A percentile compares a stretch with the other conserved stretches of the same genome.
These are phyloP conservation scores for Colletotrichum spinosum DNA, from an alignment of 2,329 filamentous ascomycete genomes.

Conservation along the genomic window DNA sequence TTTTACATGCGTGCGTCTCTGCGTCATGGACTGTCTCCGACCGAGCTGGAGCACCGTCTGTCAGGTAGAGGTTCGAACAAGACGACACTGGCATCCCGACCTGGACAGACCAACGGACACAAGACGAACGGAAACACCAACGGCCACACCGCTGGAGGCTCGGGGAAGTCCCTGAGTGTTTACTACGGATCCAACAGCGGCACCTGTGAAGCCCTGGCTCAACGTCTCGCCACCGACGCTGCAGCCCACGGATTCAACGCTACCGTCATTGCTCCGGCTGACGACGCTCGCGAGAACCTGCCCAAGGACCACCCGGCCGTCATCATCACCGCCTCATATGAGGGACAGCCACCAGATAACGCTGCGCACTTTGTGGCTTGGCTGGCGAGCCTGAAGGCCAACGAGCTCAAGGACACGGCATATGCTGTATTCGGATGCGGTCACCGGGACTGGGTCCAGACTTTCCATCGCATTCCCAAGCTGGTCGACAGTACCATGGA, in stretches of 20 bases:
- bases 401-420: constrained; percentile 64
- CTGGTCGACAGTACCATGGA: constrained; percentile 67
- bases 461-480: constrained; percentile 76
- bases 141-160: constrained; percentile 7
- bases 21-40: constrained; percentile 52
- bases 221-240: constrained; percentile 68
- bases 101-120: constrained; percentile 20
- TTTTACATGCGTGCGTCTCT: constrained; percentile 69
- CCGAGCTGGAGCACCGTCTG: constrained; percentile 59
- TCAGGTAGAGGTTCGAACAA: constrained; percentile 44
- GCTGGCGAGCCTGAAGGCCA: constrained; percentile 61
- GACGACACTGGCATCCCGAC: constrained; percentile 5
- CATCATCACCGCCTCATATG: constrained; percentile 75
- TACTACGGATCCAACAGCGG: constrained; percentile 77
- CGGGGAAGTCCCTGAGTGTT: constrained; percentile 62
- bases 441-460: constrained; percentile 67
- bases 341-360: constrained; percentile 78
- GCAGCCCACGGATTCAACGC: constrained; percentile 65
- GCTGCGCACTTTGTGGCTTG: constrained; percentile 74
- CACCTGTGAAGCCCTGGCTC: constrained; percentile 75
- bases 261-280: constrained; percentile 62
- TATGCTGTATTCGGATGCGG: constrained; percentile 78
- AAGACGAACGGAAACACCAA: constrained; percentile 14
- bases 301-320: constrained; percentile 68
- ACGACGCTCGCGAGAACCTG: constrained; percentile 67